A percentile compares a stretch with the other conserved stretches of the same genome.
phyloP scores from a whole-genome alignment of 495 filamentous ascomycete genomes.

The Lophiotrema nucula region DNA sequence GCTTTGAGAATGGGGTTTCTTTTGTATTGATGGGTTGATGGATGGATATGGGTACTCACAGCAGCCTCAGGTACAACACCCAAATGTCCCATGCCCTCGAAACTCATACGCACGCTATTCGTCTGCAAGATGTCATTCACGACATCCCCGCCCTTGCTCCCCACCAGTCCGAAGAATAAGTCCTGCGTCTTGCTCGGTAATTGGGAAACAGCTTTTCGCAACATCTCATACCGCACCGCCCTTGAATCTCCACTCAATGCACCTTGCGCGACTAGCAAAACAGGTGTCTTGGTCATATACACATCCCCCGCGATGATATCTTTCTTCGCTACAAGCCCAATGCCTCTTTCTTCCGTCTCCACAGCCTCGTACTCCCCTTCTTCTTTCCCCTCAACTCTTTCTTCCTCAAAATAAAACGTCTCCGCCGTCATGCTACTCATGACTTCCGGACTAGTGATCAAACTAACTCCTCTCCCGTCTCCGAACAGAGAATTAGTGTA shows the following conservation, averaged over 20 bases:
- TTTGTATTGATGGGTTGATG: background rate
- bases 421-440: background rate
- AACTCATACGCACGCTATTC: conserved; percentile 15
- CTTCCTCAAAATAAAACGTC: conserved; percentile 4
- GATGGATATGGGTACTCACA: conserved; percentile 10
- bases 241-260: background rate
- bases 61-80: conserved; percentile 27
- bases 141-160: conserved; percentile 5
- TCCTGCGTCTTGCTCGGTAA: conserved; percentile 9
- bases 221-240: background rate
- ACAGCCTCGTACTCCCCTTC: conserved; percentile 12
- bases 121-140: conserved; percentile 21
- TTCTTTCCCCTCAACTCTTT: background rate
- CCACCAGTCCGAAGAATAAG: conserved; percentile 10
- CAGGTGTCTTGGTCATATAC: conserved; percentile 12
- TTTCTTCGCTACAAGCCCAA: conserved; percentile 12
- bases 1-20: no score
- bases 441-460: conserved; percentile 24
- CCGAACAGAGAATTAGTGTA: conserved; percentile 19
- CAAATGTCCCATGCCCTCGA: conserved; percentile 19
- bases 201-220: conserved; percentile 9
- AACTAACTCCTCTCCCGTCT: conserved; percentile 14
- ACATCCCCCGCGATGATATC: conserved; percentile 8
- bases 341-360: conserved; percentile 11
- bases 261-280: conserved; percentile 10